These are phyloP conservation scores for Glycine tomentella DNA, from an alignment of 306 rosid species.

Conservation along the genomic window DNA sequence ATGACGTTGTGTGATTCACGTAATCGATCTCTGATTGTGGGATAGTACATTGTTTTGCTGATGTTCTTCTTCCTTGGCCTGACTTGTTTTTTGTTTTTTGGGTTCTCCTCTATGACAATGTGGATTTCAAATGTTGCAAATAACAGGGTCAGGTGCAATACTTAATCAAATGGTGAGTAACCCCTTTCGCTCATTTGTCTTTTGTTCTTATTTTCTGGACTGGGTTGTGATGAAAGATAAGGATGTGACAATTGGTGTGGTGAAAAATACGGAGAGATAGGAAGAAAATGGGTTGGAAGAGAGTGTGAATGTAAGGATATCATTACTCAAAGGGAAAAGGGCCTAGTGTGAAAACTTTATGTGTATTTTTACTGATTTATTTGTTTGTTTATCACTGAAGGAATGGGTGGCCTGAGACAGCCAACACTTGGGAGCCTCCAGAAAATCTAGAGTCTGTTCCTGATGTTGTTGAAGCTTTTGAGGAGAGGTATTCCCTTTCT, in stretches of 20 bases:
- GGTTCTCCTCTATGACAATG: background rate
- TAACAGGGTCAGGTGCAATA: constrained; percentile 82
- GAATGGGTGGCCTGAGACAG: constrained; percentile 89
- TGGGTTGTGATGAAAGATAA: no score
- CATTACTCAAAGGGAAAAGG: background rate
- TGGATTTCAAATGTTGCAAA: constrained; percentile 36
- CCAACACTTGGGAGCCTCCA: constrained; percentile 96
- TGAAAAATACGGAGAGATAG: background rate
- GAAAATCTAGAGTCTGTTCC: constrained; percentile 76
- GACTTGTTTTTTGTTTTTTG: constrained; percentile 22
- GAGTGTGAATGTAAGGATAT: background rate
- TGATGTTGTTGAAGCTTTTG: constrained; percentile 80
- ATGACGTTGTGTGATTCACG: background rate
- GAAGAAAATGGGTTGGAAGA: no score
- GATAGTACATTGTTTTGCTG: background rate
- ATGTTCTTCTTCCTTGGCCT: constrained; percentile 4
- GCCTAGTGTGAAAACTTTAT: constrained; percentile 4
- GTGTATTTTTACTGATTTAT: background rate
- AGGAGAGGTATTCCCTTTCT: constrained; percentile 41
- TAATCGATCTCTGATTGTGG: background rate
- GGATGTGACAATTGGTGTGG: no score
- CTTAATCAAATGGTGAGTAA: constrained; percentile 83
- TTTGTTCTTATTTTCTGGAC: constrained; percentile 7
- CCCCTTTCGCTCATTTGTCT: background rate
- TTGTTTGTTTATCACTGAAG: constrained; percentile 50